A percentile compares a stretch with the other conserved stretches of the same genome.
Evolutionary conservation across 2,329 filamentous ascomycete species (phyloP).

Genomic region (Claviceps purpurea): DNA sequence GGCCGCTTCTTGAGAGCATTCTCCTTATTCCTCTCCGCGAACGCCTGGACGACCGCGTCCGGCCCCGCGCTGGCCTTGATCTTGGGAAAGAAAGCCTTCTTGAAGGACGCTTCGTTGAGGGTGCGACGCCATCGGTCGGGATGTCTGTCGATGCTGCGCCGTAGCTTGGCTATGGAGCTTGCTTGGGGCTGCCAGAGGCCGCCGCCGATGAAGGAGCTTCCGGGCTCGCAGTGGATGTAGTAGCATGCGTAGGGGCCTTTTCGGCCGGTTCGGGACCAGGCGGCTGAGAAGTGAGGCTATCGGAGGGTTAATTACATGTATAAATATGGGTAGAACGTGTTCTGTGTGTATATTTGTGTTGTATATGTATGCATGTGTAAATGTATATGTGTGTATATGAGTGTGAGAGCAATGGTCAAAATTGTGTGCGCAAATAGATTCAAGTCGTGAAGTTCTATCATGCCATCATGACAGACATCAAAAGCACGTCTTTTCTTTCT

Average conservation of each 20-base stretch:
- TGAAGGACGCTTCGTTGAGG: constrained; percentile 47
- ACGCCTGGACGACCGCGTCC: constrained; percentile 52
- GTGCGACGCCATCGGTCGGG: constrained; percentile 56
- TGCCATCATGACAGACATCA: no score
- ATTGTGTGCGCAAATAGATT: no score
- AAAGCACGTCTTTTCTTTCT: not conserved
- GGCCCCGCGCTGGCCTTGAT: constrained; percentile 18
- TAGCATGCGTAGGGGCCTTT: constrained; percentile 84
- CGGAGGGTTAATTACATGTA: not conserved
- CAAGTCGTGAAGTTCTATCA: no score
- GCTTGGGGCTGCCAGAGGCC: constrained; percentile 72
- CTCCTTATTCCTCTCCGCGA: constrained; percentile 54
- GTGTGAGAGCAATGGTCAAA: no score
- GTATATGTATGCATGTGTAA: not conserved
- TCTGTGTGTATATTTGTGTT: not conserved
- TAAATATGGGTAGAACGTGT: not conserved
- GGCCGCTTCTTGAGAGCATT: constrained; percentile 75
- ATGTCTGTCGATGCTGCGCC: constrained; percentile 61
- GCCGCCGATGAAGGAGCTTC: constrained; percentile 59
- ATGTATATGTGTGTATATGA: no score
- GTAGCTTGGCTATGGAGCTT: constrained; percentile 49
- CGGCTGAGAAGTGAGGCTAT: constrained; percentile 68
- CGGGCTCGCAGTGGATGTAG: constrained; percentile 72
- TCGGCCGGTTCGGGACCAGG: constrained; percentile 75
- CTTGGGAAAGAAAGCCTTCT: constrained; percentile 47